phyloP scores from a whole-genome alignment of 2,329 filamentous ascomycete genomes.

The Alternaria infectoria region DNA sequence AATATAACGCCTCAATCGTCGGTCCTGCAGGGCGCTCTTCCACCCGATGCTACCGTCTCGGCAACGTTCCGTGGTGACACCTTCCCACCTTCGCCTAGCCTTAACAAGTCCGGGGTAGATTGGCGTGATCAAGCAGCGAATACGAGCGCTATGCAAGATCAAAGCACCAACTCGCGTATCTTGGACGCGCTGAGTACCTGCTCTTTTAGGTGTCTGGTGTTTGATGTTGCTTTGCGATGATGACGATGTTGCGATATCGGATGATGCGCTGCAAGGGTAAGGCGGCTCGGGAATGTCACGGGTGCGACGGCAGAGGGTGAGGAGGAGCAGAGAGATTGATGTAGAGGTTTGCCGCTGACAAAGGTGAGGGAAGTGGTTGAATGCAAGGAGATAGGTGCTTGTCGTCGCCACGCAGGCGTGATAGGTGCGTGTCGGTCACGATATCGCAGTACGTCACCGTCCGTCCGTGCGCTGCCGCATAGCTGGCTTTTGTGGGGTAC shows the following conservation, averaged over 20 bases:
- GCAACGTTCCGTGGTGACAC: constrained; percentile 30
- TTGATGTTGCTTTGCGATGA: neutral
- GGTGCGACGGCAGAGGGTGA: neutral
- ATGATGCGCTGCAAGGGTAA: constrained; percentile 5
- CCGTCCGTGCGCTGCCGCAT: constrained; percentile 2
- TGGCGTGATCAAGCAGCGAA: constrained; percentile 19
- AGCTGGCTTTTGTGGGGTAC: constrained; percentile 8
- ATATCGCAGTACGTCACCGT: constrained; percentile 5
- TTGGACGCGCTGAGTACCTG: constrained; percentile 12
- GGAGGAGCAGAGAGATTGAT: neutral
- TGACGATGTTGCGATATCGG: constrained; percentile 26
- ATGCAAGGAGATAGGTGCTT: neutral
- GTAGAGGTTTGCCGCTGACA: neutral
- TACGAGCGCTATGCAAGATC: constrained; percentile 24
- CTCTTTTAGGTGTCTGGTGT: constrained; percentile 11
- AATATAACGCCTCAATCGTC: neutral
- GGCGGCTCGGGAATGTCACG: neutral
- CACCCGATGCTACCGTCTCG: constrained; percentile 13
- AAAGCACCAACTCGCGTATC: constrained; percentile 21
- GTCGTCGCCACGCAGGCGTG: neutral
- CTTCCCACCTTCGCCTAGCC: constrained; percentile 39
- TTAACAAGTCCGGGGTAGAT: constrained; percentile 1
- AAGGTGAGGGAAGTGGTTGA: neutral
- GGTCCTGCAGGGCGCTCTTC: neutral
- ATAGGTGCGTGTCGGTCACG: neutral